Evolutionary conservation across 768 basidiomycete genomes (phyloP).

Genomic region (Hemileccinum impolitum): DNA sequence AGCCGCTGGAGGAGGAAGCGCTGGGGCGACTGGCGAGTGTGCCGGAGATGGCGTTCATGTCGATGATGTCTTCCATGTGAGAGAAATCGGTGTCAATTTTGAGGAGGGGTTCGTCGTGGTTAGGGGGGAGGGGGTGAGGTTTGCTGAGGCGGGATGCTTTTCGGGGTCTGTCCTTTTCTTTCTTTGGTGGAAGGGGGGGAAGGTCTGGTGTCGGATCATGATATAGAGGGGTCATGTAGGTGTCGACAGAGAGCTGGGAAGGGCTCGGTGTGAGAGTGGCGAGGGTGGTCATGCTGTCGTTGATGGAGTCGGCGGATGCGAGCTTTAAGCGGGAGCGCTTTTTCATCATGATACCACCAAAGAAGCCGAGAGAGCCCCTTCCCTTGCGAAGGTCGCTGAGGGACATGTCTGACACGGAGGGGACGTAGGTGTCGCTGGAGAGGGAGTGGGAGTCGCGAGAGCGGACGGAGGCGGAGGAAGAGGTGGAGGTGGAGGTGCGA

Average conservation of each 20-base stretch:
- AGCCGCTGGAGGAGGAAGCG: conserved; percentile 12
- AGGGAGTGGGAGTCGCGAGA: conserved; percentile 29
- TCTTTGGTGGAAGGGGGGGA: conserved; percentile 20
- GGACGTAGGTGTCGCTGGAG: conserved; percentile 24
- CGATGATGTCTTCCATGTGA: conserved; percentile 80
- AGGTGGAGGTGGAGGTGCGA: conserved; percentile 30
- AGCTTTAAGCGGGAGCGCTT: conserved; percentile 39
- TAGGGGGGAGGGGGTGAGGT: conserved; percentile 14
- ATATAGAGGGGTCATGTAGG: conserved; percentile 13
- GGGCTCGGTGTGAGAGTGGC: conserved; percentile 39
- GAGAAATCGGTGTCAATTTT: conserved; percentile 36
- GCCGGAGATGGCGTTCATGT: conserved; percentile 28
- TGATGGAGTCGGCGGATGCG: conserved; percentile 33
- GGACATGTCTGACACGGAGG: conserved; percentile 35
- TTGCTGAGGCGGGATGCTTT: conserved; percentile 23
- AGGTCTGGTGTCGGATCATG: conserved; percentile 5
- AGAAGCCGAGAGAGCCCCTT: conserved; percentile 44
- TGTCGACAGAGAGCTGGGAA: conserved; percentile 25
- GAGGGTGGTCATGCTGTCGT: conserved; percentile 29
- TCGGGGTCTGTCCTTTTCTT: conserved; percentile 22
- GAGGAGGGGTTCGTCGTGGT: conserved; percentile 30
- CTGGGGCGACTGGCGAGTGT: conserved; percentile 16
- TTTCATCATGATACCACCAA: conserved; percentile 41
- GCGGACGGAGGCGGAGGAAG: conserved; percentile 20
- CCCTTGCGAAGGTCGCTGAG: conserved; percentile 40